Percentiles rank a stretch among this genome's conserved stretches.
These are phyloP conservation scores for Apiospora rasikravindrae DNA, from an alignment of 2,329 filamentous ascomycete species.

Conservation along the genomic window DNA sequence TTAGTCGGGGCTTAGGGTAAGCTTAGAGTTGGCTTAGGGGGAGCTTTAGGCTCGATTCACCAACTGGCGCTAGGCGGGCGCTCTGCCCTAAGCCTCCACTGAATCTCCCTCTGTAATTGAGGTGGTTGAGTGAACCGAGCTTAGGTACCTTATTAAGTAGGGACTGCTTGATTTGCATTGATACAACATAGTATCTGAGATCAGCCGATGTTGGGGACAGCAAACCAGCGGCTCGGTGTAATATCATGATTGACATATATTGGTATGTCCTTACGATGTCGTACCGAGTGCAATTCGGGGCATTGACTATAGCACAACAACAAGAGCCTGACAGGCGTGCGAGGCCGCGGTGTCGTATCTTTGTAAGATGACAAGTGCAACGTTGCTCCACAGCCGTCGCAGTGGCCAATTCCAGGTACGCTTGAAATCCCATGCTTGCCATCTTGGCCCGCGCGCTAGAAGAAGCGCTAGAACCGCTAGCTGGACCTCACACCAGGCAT, in stretches of 20 bases:
- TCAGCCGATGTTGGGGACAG: neutral
- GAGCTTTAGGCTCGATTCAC: neutral
- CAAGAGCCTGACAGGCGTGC: neutral
- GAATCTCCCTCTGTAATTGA: neutral
- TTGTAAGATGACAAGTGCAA: neutral
- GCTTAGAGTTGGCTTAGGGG: neutral
- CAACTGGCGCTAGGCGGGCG: neutral
- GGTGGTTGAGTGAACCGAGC: neutral
- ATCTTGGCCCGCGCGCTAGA: neutral
- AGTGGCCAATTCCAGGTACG: neutral
- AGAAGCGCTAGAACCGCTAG: neutral
- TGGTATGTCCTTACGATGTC: neutral
- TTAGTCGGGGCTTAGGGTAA: neutral
- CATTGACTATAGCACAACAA: neutral
- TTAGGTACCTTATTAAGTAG: neutral
- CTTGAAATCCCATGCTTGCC: neutral
- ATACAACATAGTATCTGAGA: neutral
- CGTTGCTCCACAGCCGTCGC: neutral
- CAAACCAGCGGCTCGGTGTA: neutral
- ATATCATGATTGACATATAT: neutral
- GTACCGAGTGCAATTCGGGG: neutral
- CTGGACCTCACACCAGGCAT: neutral
- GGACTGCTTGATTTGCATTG: neutral
- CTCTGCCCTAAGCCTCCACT: conserved; percentile 1
- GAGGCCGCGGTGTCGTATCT: neutral